These are phyloP conservation scores for Isochrysis galbana DNA, from an alignment of 78 protist genomes.

Conservation along the genomic window DNA sequence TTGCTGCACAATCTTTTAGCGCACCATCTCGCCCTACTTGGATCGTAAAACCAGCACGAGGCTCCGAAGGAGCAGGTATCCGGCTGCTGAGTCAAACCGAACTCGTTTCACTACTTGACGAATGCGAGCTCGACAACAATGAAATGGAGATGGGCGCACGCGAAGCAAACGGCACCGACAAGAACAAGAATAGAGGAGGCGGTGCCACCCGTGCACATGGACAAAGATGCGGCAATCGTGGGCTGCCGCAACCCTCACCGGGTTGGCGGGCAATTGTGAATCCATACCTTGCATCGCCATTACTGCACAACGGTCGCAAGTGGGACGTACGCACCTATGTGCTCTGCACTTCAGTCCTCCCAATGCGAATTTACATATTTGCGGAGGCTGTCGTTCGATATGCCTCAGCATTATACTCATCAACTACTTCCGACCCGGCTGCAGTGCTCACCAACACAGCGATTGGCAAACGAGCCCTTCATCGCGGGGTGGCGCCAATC, in stretches of 20 bases:
- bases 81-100: no score
- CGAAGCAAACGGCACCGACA: not conserved
- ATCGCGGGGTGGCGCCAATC: not conserved
- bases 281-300: not conserved
- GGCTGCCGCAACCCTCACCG: no score
- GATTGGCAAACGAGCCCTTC: not conserved
- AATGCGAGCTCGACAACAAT: no score
- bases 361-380: not conserved
- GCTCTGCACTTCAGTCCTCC: not conserved
- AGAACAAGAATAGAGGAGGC: not conserved
- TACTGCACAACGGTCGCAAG: not conserved
- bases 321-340: constrained; percentile 5
- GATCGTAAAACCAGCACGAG: not conserved
- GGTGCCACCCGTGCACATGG: not conserved
- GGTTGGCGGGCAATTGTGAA: not conserved
- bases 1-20: no score
- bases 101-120: no score
- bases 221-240: no score
- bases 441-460: not conserved
- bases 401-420: not conserved
- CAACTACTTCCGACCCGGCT: not conserved
- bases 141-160: no score
- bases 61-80: not conserved
- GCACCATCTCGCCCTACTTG: no score
- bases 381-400: not conserved